Base-by-base conservation (phyloP, 2,329 filamentous ascomycete species). In the Calonectria pauciramosa region DNA sequence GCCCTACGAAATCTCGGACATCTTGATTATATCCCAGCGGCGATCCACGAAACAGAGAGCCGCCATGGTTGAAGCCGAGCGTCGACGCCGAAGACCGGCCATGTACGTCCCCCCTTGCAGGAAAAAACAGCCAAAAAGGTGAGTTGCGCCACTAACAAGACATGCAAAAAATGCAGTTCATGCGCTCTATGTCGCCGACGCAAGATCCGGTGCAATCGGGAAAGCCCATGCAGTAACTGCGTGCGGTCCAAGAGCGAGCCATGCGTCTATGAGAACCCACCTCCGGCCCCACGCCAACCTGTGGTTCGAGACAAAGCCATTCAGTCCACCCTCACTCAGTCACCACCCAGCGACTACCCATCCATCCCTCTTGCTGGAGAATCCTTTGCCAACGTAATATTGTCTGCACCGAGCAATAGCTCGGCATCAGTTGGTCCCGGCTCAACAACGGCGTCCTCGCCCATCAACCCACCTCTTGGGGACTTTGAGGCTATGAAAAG, bases 161-260 rank as follows among this genome's bases (percentile, higher is more conserved):
- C 3, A 4, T 14, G n/a, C n/a, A n/a, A 5, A 16, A 8, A 26
- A 6, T 23, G 8, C 44, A 86, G 86, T 8, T 85, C 86, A 1
- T 88, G 87, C 71, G 80, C 83, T 11, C 81, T 86, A 8, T 88
- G 87, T 71, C 81, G 87, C 13, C 82, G 81, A n/a, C 85, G 87
- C 65, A 88, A 88, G 74, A 84, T 88, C 20, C 82, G 84, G n/a
- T 88, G 87, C 70, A 84, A 88, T 70, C 82, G 85, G 38, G 82
- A 84, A 30, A 77, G 76, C 4, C 87, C 87, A 0, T 88, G 87
- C 72, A 82, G 80, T 72, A 87, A 87, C 72, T 88, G 87, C 66
- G 71, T 84, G 5, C 82, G 83, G 10, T 85, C 86, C n/a, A 84
- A 81, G 69, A 84, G 74, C 6, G 80, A 78, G 2, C 76, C 79